These are phyloP conservation scores for Annulohypoxylon maeteangense DNA, from an alignment of 495 filamentous ascomycete species.

Conservation along the genomic window DNA sequence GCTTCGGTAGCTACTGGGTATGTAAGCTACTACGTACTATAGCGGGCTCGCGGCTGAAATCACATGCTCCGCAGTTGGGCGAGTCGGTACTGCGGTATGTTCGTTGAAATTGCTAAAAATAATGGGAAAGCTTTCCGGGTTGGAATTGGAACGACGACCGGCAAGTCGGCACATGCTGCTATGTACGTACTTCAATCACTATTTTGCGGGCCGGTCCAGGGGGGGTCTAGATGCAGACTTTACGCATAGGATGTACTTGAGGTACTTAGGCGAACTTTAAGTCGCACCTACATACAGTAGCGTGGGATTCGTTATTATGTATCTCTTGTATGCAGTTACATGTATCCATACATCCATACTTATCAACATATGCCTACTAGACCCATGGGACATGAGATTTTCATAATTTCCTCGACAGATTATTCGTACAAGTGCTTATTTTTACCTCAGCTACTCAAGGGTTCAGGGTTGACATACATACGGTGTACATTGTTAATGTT, in stretches of 20 bases:
- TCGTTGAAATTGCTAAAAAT: conserved; percentile 36
- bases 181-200: conserved; percentile 8
- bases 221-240: conserved; percentile 9
- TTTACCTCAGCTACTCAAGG: conserved; percentile 31
- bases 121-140: conserved; percentile 11
- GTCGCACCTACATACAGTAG: conserved; percentile 24
- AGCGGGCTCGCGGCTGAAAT: conserved; percentile 41
- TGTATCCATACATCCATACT: background rate
- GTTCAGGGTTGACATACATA: conserved; percentile 19
- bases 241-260: no score
- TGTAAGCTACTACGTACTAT: conserved; percentile 21
- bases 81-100: background rate
- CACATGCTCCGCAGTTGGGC: conserved; percentile 42
- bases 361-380: background rate
- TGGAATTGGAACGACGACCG: conserved; percentile 14
- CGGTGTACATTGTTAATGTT: background rate
- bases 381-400: background rate
- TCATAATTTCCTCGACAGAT: background rate
- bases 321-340: background rate
- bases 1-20: conserved; percentile 30
- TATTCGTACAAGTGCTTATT: conserved; percentile 1
- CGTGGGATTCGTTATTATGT: conserved; percentile 11
- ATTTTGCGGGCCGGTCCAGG: conserved; percentile 37
- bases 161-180: conserved; percentile 38
- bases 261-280: conserved; percentile 5